Percentiles rank a stretch among this genome's conserved stretches.
Conservation (phyloP, 164 flowering plant species). For the Macadamia integrifolia region DNA sequence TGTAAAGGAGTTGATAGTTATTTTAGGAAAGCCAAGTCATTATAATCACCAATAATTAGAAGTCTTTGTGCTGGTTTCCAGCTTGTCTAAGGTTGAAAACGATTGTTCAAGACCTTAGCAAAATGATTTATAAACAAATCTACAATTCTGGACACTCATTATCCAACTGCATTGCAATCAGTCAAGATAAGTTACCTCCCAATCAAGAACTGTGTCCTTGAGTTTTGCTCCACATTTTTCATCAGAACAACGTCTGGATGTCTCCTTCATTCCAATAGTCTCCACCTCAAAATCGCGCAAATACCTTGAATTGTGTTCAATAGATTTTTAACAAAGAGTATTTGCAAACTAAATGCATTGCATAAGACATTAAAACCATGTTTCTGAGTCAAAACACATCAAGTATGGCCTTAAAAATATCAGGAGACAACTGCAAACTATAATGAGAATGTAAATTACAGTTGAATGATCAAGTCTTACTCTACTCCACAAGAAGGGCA, state of each 20-base stretch:
- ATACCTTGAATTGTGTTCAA: conserved; percentile 44
- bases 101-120: no score
- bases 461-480: conserved; percentile 44
- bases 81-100: no score
- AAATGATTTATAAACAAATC: not conserved
- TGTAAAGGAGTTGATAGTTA: no score
- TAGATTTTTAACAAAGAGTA: conserved; percentile 1
- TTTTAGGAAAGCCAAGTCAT: no score
- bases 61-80: no score
- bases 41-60: no score
- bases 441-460: not conserved
- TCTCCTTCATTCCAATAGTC: conserved; percentile 94
- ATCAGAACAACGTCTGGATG: conserved; percentile 71
- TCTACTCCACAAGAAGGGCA: conserved; percentile 85
- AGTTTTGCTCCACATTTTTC: conserved; percentile 63
- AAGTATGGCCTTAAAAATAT: not conserved
- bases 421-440: no score
- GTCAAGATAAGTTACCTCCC: conserved; percentile 74
- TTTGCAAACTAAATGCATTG: not conserved
- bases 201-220: conserved; percentile 93
- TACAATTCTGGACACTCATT: not conserved
- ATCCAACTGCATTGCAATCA: not conserved
- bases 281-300: conserved; percentile 95
- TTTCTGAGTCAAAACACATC: not conserved
- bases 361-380: not conserved